A percentile compares a stretch with the other conserved stretches of the same genome.
Conservation (phyloP, 73 alveolate genomes). For the Tetrahymena thermophila region DNA sequence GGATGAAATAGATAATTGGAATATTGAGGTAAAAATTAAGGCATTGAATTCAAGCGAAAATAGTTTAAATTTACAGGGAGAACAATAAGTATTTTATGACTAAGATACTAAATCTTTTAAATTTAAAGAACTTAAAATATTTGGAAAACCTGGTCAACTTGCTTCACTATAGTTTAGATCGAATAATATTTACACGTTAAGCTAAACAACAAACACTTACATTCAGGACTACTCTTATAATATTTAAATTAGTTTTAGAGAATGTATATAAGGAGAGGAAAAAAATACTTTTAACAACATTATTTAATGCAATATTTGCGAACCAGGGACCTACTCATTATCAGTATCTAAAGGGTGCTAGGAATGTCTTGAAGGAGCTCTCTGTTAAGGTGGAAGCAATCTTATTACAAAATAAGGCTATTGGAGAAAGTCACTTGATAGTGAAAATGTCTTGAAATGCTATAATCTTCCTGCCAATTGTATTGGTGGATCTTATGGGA, state of each 20-base stretch:
- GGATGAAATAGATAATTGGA: neutral
- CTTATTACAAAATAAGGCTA: constrained; percentile 34
- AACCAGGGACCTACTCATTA: constrained; percentile 8
- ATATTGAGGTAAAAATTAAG: neutral
- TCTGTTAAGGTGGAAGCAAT: constrained; percentile 27
- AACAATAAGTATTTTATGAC: neutral
- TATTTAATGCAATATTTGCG: constrained; percentile 1
- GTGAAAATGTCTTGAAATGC: constrained; percentile 19
- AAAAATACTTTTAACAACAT: neutral
- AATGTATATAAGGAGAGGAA: neutral
- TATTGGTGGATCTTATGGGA: neutral
- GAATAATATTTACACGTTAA: neutral
- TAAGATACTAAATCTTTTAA: no score
- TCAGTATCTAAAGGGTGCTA: neutral
- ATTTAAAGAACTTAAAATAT: neutral
- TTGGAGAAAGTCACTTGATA: constrained; percentile 38
- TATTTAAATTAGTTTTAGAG: neutral
- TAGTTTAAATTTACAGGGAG: neutral
- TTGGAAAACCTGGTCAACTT: neutral
- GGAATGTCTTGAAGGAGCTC: constrained; percentile 37
- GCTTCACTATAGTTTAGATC: neutral
- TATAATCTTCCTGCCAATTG: neutral
- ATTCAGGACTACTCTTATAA: neutral
- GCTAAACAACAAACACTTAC: neutral
- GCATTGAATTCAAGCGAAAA: neutral